These are phyloP conservation scores for Herpetomonas tarakana DNA, from an alignment of 208 protist genomes.

Conservation along the genomic window DNA sequence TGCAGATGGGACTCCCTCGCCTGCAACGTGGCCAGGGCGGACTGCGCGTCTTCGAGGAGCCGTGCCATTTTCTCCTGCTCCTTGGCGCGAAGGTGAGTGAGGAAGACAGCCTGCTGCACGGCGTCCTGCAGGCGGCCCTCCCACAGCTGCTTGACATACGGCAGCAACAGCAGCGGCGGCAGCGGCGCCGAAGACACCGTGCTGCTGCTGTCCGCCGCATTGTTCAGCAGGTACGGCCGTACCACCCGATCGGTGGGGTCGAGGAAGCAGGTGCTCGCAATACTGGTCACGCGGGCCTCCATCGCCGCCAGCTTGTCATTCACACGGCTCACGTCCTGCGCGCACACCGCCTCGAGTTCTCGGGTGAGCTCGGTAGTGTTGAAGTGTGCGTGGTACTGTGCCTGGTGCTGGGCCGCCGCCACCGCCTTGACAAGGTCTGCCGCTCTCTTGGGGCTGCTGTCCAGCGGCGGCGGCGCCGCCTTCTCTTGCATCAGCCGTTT, in stretches of 20 bases:
- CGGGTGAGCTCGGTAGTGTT: neutral
- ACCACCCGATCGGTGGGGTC: neutral
- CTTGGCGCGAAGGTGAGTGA: conserved; percentile 8
- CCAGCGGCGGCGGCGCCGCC: too few relatives aligned
- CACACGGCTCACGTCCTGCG: neutral
- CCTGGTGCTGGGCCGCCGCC: neutral
- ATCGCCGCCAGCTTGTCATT: neutral
- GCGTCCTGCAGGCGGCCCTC: conserved; percentile 8
- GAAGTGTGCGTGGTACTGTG: neutral
- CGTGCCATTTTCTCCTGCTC: conserved; percentile 24
- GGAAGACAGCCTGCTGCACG: conserved; percentile 19
- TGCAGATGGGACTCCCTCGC: conserved; percentile 23
- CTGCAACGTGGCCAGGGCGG: conserved; percentile 10
- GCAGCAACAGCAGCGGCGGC: conserved; percentile 10
- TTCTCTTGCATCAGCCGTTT: neutral
- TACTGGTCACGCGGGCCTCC: neutral
- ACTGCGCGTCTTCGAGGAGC: conserved; percentile 18
- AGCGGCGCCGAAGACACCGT: neutral
- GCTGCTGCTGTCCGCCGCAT: conserved; percentile 3
- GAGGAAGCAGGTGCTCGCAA: neutral
- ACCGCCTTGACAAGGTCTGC: neutral
- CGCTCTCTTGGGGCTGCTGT: too few relatives aligned
- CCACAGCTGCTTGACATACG: conserved; percentile 21
- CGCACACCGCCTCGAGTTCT: neutral
- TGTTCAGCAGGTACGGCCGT: neutral